Evolutionary conservation across 1,284 basidiomycete genomes (phyloP).

Genomic region (Puccinia novopanici): DNA sequence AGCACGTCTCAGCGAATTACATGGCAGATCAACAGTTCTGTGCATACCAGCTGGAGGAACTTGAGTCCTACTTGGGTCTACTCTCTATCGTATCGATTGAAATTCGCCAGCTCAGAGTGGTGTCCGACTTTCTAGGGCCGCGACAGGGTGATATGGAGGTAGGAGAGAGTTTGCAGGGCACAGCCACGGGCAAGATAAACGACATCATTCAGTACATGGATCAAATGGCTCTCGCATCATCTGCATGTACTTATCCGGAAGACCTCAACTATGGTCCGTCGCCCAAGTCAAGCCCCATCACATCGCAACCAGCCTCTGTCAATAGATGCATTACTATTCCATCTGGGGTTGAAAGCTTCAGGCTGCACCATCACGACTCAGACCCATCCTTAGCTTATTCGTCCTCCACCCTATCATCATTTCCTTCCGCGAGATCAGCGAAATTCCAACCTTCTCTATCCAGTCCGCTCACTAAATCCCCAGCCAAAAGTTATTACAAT

Average conservation of each 20-base stretch:
- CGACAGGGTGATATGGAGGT: conserved; percentile 17
- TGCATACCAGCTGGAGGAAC: conserved; percentile 15
- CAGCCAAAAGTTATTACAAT: conserved; percentile 3
- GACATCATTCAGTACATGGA: conserved; percentile 3
- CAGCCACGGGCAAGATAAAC: too few relatives aligned
- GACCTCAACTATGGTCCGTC: background rate
- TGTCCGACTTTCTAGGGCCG: conserved; percentile 5
- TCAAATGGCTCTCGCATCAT: background rate
- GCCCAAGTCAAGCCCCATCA: background rate
- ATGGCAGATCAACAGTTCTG: conserved; percentile 11
- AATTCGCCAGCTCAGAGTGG: conserved; percentile 19
- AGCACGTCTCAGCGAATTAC: conserved; percentile 7
- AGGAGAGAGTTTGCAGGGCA: background rate
- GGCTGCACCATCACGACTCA: background rate
- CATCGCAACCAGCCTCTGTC: background rate
- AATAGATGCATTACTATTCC: conserved; percentile 1
- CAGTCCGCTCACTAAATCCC: background rate
- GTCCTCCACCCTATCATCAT: background rate
- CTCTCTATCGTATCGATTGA: conserved; percentile 3
- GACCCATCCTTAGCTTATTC: conserved; percentile 2
- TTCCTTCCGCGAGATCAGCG: background rate
- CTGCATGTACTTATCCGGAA: too few relatives aligned
- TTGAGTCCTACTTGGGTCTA: background rate
- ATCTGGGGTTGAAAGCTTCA: background rate
- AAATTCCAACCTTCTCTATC: background rate